Evolutionary conservation across 176 grass and related monocot genomes (phyloP).

Genomic region (Carex scoparia): DNA sequence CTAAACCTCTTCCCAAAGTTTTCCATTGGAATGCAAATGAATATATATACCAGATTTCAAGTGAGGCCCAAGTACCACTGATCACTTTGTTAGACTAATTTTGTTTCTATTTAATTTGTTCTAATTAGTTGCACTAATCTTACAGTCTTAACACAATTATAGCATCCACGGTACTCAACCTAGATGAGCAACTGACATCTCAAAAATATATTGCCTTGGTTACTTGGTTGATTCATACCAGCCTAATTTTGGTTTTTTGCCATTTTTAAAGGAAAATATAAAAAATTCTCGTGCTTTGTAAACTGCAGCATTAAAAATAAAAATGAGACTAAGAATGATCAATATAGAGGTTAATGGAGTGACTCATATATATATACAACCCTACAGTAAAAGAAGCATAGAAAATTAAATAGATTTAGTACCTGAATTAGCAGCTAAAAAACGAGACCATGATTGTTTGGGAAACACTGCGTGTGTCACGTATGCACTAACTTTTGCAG

Average conservation of each 20-base stretch:
- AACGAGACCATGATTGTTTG: constrained; percentile 64
- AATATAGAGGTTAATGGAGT: neutral
- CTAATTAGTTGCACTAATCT: neutral
- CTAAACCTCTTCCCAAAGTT: no score
- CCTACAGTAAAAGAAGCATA: neutral
- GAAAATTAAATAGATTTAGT: constrained; percentile 8
- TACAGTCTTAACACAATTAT: neutral
- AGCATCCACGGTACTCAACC: neutral
- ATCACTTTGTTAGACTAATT: neutral
- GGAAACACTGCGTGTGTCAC: constrained; percentile 95
- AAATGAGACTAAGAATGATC: neutral
- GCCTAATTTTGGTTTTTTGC: no score
- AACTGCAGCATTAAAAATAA: neutral
- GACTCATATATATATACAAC: neutral
- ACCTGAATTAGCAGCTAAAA: constrained; percentile 58
- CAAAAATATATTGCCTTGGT: neutral
- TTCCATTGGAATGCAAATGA: no score
- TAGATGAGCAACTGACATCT: neutral
- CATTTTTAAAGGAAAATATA: no score
- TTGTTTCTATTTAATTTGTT: neutral
- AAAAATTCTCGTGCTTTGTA: neutral
- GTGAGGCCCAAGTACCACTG: neutral
- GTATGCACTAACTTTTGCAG: constrained; percentile 84
- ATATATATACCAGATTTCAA: no score
- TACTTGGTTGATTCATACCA: no score